Evolutionary conservation across 345 rosid species (phyloP), one percentile per base, ranked within the genome.

Genomic region (Citrus glauca): DNA sequence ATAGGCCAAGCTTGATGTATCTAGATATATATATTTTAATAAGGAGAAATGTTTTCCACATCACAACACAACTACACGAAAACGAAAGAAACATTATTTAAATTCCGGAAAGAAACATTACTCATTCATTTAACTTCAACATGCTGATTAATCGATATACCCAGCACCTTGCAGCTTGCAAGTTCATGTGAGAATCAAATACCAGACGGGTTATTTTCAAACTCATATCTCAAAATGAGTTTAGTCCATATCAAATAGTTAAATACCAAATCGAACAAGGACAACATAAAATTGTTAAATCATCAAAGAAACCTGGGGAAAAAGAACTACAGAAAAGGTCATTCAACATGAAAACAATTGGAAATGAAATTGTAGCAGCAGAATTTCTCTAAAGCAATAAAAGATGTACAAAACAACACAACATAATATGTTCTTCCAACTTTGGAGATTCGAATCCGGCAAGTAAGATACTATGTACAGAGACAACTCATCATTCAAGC

Each of bases 401-500:
- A 38, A 50, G 17, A 72, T 71, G 72, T 74, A 48, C 22, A 66
- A 77, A 45, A 57, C 24, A 33, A 72, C 30, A 59, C 73, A 78
- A 37, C 76, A 82, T 22, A 16, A 53, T 63, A 11, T 69, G 63
- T 76, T 78, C 30, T 56, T 67, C 71, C 79, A 75, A 35, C 30
- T 56, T 71, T 56, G 71, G 61, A 78, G 67, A 75, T 78, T 30
- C 11, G 45, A 71, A 53, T 67, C 53, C 28, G 10, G 48, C 14
- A 60, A n/a, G 76, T 77, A 77, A 68, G 65, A 80, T 27, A 72
- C 64, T 80, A 81, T 87, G 72, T 80, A 82, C 84, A 83, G 8
- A 69, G 55, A 69, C 71, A 76, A 81, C 72, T 69, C 80, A 77
- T 62, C 50, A 66, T 35, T 75, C 69, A 75, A 75, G 71, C 74